phyloP scores from a whole-genome alignment of 1,139 yeast genomes.

The Blastobotrys malaysiensis region DNA sequence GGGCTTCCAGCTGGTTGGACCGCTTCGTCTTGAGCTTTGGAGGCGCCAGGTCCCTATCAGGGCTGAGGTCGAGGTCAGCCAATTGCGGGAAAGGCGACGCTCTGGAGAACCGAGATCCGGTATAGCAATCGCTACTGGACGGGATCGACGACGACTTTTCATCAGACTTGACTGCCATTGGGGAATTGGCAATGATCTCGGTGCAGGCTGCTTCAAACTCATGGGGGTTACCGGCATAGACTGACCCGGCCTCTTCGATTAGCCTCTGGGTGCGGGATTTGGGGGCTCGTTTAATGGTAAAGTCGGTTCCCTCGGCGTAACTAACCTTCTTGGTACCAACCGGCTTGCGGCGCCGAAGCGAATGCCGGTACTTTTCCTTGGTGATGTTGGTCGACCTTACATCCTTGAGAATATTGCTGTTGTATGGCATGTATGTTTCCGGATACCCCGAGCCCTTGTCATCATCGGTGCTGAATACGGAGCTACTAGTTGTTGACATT shows the following conservation, averaged over 20 bases:
- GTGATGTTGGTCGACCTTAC: background rate
- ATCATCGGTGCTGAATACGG: background rate
- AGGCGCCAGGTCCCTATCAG: background rate
- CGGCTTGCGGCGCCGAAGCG: background rate
- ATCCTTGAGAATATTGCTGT: background rate
- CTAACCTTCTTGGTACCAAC: background rate
- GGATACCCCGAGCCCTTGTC: background rate
- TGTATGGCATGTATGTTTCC: background rate
- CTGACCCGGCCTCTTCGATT: constrained; percentile 1
- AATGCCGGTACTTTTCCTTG: background rate
- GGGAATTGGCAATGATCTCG: constrained; percentile 7
- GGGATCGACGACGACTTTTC: constrained; percentile 4
- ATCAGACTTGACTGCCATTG: constrained; percentile 1
- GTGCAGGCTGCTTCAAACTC: background rate
- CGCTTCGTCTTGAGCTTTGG: background rate
- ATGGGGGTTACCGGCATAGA: background rate
- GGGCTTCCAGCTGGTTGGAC: constrained; percentile 6
- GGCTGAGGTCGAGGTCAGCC: background rate
- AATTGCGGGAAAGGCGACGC: background rate
- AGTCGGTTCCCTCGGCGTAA: constrained; percentile 2
- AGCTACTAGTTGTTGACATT: background rate
- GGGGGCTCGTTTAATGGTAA: background rate
- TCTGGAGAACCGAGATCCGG: background rate
- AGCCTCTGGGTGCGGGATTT: background rate
- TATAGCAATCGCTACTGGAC: constrained; percentile 11